Base-by-base conservation (phyloP, 1,284 basidiomycete genomes). In the Ustilago cynodontis region DNA sequence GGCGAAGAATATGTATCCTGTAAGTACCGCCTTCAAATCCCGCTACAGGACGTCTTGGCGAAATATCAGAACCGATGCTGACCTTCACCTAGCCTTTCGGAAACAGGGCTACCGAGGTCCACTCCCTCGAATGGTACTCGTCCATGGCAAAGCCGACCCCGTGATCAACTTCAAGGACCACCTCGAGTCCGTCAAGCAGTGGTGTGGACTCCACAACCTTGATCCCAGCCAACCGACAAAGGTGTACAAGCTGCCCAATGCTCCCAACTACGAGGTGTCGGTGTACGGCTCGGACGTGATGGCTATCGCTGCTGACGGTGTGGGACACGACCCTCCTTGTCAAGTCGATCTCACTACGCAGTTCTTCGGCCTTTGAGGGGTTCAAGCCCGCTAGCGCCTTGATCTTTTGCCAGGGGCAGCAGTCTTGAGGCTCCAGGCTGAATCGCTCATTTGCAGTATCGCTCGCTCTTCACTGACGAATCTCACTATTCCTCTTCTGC, bases 121-220 rank as follows among this genome's bases (percentile, higher is more conserved):
- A 6, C 20, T 39, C 9, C 60, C 65, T 0, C 14, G 59, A 11
- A 73, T 73, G 71, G 55, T 59, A 61, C 49, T 73, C 7, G 49
- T 60, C 4, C 71, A 73, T 52, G 71, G 71, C 53, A 68, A 37
- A 3, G 26, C 22, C 4, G 71, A 73, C 35, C 1, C 14, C 2
- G 22, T 64, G 22, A 50, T 73, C 56, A 56, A 50, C 47, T 73
- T 56, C 53, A 54, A 68, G 41, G 54, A 73, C 22, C 71, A 64
- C 22, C 16, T 29, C 3, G 65, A 73, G 37, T 45, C 55, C 11
- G 51, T 66, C 33, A 71, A 71, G 20, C 69, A 66, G 33, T 71
- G 69, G 69, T 49, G 47, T 49, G 47, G 47, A 49, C 24, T 49
- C n/a, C 57, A 60, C 50, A 47, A 63, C 20, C 24, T 59, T 11